Evolutionary conservation across 257 asterid species (phyloP), one percentile per base, ranked within the genome.

Genomic region (Cinchona pubescens): DNA sequence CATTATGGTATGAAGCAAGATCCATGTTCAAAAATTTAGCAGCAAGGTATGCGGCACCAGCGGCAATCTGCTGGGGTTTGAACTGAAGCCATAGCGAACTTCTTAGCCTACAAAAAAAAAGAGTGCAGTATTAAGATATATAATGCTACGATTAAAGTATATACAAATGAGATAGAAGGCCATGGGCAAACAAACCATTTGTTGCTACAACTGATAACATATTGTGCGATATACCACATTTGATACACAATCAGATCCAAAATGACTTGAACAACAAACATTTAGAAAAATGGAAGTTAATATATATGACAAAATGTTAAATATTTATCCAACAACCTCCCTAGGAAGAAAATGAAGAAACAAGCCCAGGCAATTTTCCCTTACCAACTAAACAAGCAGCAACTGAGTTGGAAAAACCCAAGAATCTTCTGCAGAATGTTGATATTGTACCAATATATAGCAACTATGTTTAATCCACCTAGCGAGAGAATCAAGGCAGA

Each of bases 21-120:
- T 92, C 89, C 94, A 95, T 81, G 79, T 88, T 88, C 66, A 95
- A 82, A 73, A 82, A 82, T 68, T 95, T 92, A n/a, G 98, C 91
- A 79, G 99, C 98, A 77, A 92, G 97, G 79, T 92, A 95, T 35
- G 99, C 99, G 79, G 97, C 96, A 75, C 98, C 99, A 48, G 96
- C 99, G 83, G 99, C 99, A 75, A 95, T 95, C 86, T 95, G 98
- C 55, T 95, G 91, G 77, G 99, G 96, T 82, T 92, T 92, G 94
- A 95, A 95, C 86, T 95, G 99, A 73, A 95, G 98, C 98, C 99
- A 95, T 48, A 95, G 77, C 1, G 97, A 92, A 83, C 97, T 95
- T 79, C 96, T 84, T 77, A 95, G 92, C 87, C 99, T 95, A 87
- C 88, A 88, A 85, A 81, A 77, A 40, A 38, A 4, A 12, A 13